Percentiles rank a stretch among this genome's conserved stretches.
These are phyloP conservation scores for Malassezia psittaci DNA, from an alignment of 1,284 basidiomycete species.

Conservation along the genomic window DNA sequence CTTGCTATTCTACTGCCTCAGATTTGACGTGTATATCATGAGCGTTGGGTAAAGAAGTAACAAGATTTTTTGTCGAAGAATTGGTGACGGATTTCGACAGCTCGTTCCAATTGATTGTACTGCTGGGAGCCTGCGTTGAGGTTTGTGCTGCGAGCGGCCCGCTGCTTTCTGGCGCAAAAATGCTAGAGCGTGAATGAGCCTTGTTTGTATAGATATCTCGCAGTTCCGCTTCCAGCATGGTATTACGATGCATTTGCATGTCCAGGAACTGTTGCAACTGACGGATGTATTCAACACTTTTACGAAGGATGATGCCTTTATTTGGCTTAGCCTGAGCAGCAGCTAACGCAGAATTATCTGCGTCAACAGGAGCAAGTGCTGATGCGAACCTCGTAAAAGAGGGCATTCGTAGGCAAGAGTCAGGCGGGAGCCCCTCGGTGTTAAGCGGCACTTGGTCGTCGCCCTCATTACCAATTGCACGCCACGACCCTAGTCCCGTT, in stretches of 20 bases:
- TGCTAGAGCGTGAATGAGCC: not conserved
- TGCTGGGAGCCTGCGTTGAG: not conserved
- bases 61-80: no score
- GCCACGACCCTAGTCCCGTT: not conserved
- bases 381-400: slow-evolving; percentile 27
- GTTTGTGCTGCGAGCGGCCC: not conserved
- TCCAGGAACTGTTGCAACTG: slow-evolving; percentile 42
- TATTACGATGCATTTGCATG: slow-evolving; percentile 33
- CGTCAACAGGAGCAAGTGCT: slow-evolving; percentile 30
- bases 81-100: not conserved
- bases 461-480: not conserved
- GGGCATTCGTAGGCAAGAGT: slow-evolving; percentile 20
- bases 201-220: slow-evolving; percentile 14
- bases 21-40: no score
- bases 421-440: slow-evolving; percentile 8
- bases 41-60: no score
- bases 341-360: slow-evolving; percentile 32
- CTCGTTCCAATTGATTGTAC: not conserved
- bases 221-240: slow-evolving; percentile 33
- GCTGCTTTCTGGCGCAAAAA: not conserved
- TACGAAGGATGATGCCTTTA: slow-evolving; percentile 45
- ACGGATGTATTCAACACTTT: slow-evolving; percentile 45
- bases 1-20: no score
- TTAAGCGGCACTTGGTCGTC: slow-evolving; percentile 5
- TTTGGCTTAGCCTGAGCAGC: slow-evolving; percentile 43